Evolutionary conservation across 2,329 filamentous ascomycete genomes (phyloP), one percentile per base, ranked within the genome.

Genomic region (Aspergillus arachidicola): DNA sequence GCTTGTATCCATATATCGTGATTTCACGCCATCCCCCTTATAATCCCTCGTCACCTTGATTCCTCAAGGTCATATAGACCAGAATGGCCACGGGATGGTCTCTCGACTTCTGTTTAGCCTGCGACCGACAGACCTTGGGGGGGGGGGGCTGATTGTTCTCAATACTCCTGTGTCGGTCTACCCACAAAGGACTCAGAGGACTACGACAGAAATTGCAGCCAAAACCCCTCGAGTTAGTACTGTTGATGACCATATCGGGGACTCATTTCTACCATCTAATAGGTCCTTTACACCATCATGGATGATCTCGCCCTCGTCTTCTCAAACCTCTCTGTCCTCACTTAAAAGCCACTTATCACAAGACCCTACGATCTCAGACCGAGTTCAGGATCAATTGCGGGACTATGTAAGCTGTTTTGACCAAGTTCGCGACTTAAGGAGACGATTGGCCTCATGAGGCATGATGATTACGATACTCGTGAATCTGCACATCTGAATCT

Each of bases 341-440:
- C 86, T 94, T 73, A 86, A 87, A 69, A 92, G 89, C 77, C 84
- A 82, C 58, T 78, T 84, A 30, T 86, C 86, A 62, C 80, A 81
- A 60, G 77, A 77, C 57, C 64, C 71, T 51, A 77, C 78, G 26
- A 82, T 96, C 67, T 93, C 93, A 4, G 89, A 91, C 68, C 90
- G 91, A 78, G 89, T 91, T 32, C 88, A 88, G 72, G 89, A 87
- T 77, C 93, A 96, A 76, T 86, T 97, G 41, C 88, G 90, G 74
- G 90, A 91, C 69, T 97, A 97, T 78, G 91, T 92, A 69, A 91
- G 90, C 74, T 93, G 91, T 2, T 97, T 97, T 76, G 94, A 97
- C 78, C 91, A 93, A 69, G 89, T 91, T 62, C 86, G 91, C 46
- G 79, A 81, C 64, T 73, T 80, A 63, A 80, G 78, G 64, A 75